phyloP scores from a whole-genome alignment of 352 stramenopile genomes.

The Globisporangium polare region DNA sequence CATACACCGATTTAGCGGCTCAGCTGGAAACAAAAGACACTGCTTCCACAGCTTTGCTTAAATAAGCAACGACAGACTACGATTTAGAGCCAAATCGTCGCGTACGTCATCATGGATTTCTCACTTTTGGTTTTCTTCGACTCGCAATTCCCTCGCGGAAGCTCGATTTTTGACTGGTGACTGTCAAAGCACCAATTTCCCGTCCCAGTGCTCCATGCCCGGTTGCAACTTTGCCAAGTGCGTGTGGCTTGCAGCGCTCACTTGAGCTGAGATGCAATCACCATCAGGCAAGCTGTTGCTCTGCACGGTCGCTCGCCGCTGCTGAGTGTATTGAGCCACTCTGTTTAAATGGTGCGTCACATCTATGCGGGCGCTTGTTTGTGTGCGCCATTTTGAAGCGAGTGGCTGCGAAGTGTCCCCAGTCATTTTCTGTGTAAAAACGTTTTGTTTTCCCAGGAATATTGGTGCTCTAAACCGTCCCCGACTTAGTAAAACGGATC shows the following conservation, averaged over 20 bases:
- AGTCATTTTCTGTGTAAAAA: not conserved
- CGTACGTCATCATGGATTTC: slow-evolving; percentile 1
- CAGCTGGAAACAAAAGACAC: too few relatives aligned
- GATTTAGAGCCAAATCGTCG: not conserved
- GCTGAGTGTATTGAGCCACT: too few relatives aligned
- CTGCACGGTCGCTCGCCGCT: too few relatives aligned
- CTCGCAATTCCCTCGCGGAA: not conserved
- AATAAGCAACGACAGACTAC: too few relatives aligned
- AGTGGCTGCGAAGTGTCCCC: not conserved
- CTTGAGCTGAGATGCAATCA: too few relatives aligned
- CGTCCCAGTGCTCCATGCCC: too few relatives aligned
- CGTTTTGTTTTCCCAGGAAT: not conserved
- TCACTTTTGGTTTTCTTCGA: not conserved
- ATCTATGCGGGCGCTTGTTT: not conserved
- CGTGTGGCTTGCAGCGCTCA: too few relatives aligned
- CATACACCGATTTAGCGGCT: too few relatives aligned
- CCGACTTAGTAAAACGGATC: not conserved
- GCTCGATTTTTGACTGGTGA: not conserved
- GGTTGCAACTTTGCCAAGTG: too few relatives aligned
- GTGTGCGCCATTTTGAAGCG: not conserved
- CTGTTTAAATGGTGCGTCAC: not conserved
- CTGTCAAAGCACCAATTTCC: not conserved
- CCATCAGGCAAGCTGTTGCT: too few relatives aligned
- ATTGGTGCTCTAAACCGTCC: not conserved
- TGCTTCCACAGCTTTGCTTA: too few relatives aligned